Evolutionary conservation across 192 early-diverging fungal species (phyloP), one percentile per base, ranked within the genome.

Genomic region (Coemansia guatemalensis): DNA sequence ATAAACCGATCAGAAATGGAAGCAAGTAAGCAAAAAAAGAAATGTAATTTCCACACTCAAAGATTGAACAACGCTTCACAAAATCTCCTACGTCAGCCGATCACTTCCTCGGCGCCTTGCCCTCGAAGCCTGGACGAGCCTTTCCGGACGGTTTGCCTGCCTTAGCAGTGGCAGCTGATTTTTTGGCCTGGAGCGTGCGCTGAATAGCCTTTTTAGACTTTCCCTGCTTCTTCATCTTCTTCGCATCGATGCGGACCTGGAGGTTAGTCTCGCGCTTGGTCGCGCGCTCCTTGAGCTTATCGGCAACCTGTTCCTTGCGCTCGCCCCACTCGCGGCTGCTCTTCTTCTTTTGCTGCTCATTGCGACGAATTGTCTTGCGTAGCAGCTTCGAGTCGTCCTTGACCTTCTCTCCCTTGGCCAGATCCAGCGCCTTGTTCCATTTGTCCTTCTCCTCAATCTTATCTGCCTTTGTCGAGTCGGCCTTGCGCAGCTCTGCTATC

Each of bases 301-400:
- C 83, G 39, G 74, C 78, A 41, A 90, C 84, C 21, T 80, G 82
- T 20, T 89, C 77, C 61, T 87, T 84, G 49, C 96, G 87, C 30
- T 93, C 87, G 17, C 71, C 84, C 96, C 96, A 98, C 53, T 90
- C 88, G 53, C 88, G 80, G 24, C 85, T 67, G 62, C 90, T 93
- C 89, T 93, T 96, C 69, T 73, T 78, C 87, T 98, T 98, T 56
- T 78, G 65, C 64, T 90, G 83, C 60, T 92, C 87, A 60, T 89
- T 84, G 49, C 91, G 88, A 73, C 94, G 95, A 47, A 98, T 85
- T 0, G 90, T 90, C 79, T 95, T 95, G 78, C 96, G 94, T 33
- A 98, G 83, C 41, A 96, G 75, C 69, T 88, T 92, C 57, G 88
- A 68, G 50, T 98, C 91, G 71, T 98, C 96, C 78, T 94, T 93